Evolutionary conservation across 1,284 basidiomycete genomes (phyloP), one percentile per base, ranked within the genome.

Genomic region (Cryptococcus sp.): DNA sequence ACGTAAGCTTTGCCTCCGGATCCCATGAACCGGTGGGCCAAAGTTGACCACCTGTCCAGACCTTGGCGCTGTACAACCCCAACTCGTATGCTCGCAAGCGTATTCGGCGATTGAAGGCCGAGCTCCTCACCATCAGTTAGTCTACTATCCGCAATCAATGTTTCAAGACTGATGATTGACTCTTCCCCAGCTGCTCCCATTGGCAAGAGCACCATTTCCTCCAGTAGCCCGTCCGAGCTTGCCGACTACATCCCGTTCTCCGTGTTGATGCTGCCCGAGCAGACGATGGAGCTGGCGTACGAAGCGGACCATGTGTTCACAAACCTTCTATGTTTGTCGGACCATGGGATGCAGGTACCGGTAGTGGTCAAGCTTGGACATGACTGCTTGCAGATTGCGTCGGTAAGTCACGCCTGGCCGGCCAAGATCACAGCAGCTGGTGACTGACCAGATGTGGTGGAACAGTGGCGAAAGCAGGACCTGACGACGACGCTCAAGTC

Each of bases 201-300:
- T 45, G 83, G 82, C 56, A 80, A 77, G 55, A 79, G 82, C 38
- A 78, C 86, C 58, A 80, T 81, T 50, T 80, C 83, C 18, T 87
- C 66, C 3, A 68, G 68, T 59, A 66, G 62, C 46, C 72, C 74
- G 0, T 59, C 62, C 73, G 85, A 85, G 76, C 84, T 87, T 1
- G 87, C 85, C 0, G 91, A 92, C 65, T 84, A 89, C 57, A 85
- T 93, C 52, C 83, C 85, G 1, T 79, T 91, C 54, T 78, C 82
- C 3, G 66, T 57, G 16, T 61, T 73, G 6, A 63, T 60, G 9
- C 54, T 76, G n/a, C 73, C 74, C 2, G 71, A 71, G 39, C 62
- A 61, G 43, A 76, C 72, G 8, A 67, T 73, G 68, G 65, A 65
- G 6, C 57, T 76, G 20, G 70, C 74, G 0, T 72, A 62, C 53